Conservation (phyloP, 352 stramenopile genomes). For the Phytopythium mirpurense region DNA sequence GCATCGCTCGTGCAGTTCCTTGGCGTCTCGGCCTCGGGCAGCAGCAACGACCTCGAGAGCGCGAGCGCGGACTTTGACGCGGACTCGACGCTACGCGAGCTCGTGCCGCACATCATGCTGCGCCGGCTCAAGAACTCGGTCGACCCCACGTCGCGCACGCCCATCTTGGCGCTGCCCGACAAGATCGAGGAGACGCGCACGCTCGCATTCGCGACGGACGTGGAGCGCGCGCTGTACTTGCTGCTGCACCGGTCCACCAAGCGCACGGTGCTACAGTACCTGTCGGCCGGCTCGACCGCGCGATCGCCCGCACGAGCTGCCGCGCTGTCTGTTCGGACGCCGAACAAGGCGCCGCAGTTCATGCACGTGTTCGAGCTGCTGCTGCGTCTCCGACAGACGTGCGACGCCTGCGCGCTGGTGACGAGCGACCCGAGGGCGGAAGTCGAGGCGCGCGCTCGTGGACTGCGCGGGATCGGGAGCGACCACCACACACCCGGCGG, state of each 20-base stretch:
- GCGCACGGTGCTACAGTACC: constrained; percentile 70
- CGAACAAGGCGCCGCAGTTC: constrained; percentile 35
- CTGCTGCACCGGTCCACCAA: constrained; percentile 80
- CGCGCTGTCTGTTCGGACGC: background rate
- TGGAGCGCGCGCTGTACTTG: constrained; percentile 74
- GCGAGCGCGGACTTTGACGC: background rate
- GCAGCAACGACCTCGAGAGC: background rate
- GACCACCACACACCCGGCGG: constrained; percentile 5
- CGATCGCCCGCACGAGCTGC: too few species aligned
- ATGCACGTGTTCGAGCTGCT: constrained; percentile 90
- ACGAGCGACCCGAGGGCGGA: constrained; percentile 39
- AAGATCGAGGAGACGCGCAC: constrained; percentile 59
- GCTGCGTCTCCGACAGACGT: constrained; percentile 82
- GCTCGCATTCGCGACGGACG: constrained; percentile 56
- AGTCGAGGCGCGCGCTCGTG: constrained; percentile 24
- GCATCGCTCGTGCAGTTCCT: constrained; percentile 87
- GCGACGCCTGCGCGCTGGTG: constrained; percentile 62
- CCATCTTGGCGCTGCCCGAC: constrained; percentile 49
- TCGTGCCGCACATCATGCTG: constrained; percentile 81
- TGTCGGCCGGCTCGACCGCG: constrained; percentile 35
- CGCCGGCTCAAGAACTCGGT: constrained; percentile 79
- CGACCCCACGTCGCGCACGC: constrained; percentile 33
- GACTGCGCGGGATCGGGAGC: constrained; percentile 6
- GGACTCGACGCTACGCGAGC: constrained; percentile 32
- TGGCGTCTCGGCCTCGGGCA: constrained; percentile 23